phyloP scores from a whole-genome alignment of 305 asterid genomes.

The Solanum hybrid region DNA sequence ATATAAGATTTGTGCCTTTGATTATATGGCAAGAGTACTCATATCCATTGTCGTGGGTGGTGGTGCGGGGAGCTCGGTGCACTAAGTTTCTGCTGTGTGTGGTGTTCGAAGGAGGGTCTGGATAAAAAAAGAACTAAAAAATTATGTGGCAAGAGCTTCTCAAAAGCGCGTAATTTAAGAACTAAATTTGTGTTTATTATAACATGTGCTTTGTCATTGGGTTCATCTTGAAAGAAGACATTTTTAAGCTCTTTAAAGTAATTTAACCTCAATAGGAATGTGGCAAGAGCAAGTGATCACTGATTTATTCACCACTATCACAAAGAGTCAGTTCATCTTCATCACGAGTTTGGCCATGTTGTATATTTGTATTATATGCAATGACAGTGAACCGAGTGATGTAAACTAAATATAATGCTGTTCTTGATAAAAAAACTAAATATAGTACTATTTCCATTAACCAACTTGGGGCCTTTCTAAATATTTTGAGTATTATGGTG shows the following conservation, averaged over 20 bases:
- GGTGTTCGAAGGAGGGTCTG: background rate
- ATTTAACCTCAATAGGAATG: background rate
- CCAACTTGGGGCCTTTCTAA: background rate
- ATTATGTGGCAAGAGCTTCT: background rate
- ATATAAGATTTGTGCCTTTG: background rate
- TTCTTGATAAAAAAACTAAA: background rate
- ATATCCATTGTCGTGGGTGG: background rate
- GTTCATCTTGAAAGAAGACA: background rate
- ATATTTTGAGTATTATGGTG: background rate
- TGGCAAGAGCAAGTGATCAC: background rate
- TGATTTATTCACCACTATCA: background rate
- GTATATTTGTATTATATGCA: background rate
- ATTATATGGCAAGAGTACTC: background rate
- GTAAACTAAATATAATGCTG: background rate
- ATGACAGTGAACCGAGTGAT: background rate
- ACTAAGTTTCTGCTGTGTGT: background rate
- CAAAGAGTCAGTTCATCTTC: background rate
- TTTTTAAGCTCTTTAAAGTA: background rate
- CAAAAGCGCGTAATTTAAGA: background rate
- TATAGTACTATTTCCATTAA: background rate
- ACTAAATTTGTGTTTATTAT: background rate
- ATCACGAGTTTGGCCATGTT: background rate
- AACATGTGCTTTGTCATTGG: background rate
- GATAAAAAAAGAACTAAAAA: background rate
- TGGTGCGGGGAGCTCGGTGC: background rate